phyloP scores from a whole-genome alignment of 495 filamentous ascomycete genomes.

The Penicillium angulare region DNA sequence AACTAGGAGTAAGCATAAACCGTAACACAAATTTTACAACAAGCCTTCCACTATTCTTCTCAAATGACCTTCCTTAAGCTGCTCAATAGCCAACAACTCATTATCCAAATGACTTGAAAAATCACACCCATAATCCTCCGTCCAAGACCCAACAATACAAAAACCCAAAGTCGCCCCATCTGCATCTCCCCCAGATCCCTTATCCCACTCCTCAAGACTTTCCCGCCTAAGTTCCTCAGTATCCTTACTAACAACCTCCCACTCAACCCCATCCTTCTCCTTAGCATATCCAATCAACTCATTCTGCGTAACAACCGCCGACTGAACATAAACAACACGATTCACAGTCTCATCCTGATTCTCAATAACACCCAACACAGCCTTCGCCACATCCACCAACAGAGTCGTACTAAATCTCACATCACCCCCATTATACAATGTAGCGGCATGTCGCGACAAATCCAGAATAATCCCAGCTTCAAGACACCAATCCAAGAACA shows the following conservation, averaged over 20 bases:
- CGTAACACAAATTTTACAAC: too few species aligned
- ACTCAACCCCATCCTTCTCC: constrained; percentile 7
- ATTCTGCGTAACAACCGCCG: constrained; percentile 53
- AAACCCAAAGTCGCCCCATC: too few species aligned
- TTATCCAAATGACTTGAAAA: too few species aligned
- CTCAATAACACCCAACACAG: constrained; percentile 46
- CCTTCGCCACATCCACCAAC: constrained; percentile 45
- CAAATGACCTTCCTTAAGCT: too few species aligned
- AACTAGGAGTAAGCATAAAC: too few species aligned
- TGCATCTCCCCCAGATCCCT: too few species aligned
- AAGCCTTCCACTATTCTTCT: too few species aligned
- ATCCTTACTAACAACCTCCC: not conserved
- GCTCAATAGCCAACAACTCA: too few species aligned
- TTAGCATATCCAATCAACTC: constrained; percentile 51
- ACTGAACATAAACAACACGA: constrained; percentile 45
- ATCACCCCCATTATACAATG: constrained; percentile 54
- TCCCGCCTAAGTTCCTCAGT: not conserved
- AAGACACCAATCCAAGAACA: constrained; percentile 55
- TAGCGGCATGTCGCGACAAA: constrained; percentile 39
- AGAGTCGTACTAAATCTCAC: constrained; percentile 47
- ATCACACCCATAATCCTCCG: too few species aligned
- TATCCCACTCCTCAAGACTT: constrained; percentile 10
- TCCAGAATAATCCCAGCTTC: constrained; percentile 35
- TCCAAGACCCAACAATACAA: too few species aligned
- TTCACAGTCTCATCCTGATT: constrained; percentile 56